Base-by-base conservation (phyloP, 2,329 filamentous ascomycete species). In the Metarhizium sp. region DNA sequence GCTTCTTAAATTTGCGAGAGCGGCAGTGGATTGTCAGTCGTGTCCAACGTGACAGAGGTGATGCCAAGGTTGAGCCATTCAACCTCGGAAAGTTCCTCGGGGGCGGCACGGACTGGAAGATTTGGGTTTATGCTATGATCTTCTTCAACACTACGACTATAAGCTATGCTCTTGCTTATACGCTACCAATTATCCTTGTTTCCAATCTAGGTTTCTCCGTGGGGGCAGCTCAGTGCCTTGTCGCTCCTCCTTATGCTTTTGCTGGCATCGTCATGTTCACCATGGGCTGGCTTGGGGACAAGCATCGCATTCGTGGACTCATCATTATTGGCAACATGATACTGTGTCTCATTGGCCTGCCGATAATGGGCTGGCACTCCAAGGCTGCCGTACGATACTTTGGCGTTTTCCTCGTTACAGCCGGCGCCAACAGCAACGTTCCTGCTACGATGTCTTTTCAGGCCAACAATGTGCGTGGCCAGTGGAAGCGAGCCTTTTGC, bases 401-500 rank as follows among this genome's bases (percentile, higher is more conserved):
- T 59, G 88, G 87, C 54, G 79, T 90, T 56, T 92, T 92, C 72
- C 72, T 92, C 50, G 79, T 83, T n/a, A 86, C 87, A 0, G 86
- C 87, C 0, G 89, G 87, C 7, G 84, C 85, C 59, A 91, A 91
- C 69, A 80, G 85, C 60, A 94, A 94, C 66, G 77, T 92, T 4
- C 90, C 90, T 0, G 77, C 83, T 2, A 76, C 82, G 49, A 82
- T 95, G 74, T 80, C 88, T 0, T 94, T 90, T 73, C 89, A 92
- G 73, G 88, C 88, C 46, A 94, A 92, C 72, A 95, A 95, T 70
- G 86, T 95, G 64, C 84, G 88, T 53, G 90, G 89, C 0, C 89
- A 94, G 72, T 95, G 89, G 88, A 95, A 92, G 74, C 82, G 90
- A 50, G 89, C 89, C 1, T 85, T 94, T 61, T 86, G 83, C 67